phyloP scores from a whole-genome alignment of 371 early-diverging fungal species.

The Mortierella polycephala region DNA sequence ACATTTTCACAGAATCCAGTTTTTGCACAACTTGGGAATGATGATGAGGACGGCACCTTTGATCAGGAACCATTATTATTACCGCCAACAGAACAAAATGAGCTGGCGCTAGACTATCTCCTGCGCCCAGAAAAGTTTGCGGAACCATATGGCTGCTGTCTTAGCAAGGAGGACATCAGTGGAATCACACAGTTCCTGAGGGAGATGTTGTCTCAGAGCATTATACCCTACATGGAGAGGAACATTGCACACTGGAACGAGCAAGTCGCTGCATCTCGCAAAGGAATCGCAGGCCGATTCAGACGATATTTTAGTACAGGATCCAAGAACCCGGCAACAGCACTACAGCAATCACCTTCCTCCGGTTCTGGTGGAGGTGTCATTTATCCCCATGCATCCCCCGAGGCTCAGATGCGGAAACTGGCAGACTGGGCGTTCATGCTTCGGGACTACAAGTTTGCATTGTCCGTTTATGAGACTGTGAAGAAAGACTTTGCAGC shows the following conservation, averaged over 20 bases:
- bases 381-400: conserved; percentile 80
- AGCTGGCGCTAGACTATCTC: conserved; percentile 24
- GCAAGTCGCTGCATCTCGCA: conserved; percentile 86
- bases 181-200: conserved; percentile 64
- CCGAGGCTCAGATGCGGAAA: conserved; percentile 91
- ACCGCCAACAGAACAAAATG: conserved; percentile 19
- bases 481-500: conserved; percentile 90
- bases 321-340: conserved; percentile 47
- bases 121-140: conserved; percentile 42
- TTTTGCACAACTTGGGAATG: conserved; percentile 44
- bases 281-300: conserved; percentile 91
- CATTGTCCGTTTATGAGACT: conserved; percentile 87
- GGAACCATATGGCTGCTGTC: conserved; percentile 65
- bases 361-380: conserved; percentile 56
- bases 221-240: conserved; percentile 92
- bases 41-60: conserved; percentile 44
- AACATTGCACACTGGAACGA: conserved; percentile 91
- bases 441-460: conserved; percentile 92
- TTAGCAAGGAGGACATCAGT: conserved; percentile 66
- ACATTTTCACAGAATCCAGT: conserved; percentile 42
- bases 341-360: conserved; percentile 52
- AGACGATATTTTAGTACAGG: conserved; percentile 83
- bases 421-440: conserved; percentile 96
- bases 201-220: conserved; percentile 76
- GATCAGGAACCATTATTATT: conserved; percentile 23